These are phyloP conservation scores for Lyophyllum decastes DNA, from an alignment of 768 basidiomycete genomes.

Conservation along the genomic window DNA sequence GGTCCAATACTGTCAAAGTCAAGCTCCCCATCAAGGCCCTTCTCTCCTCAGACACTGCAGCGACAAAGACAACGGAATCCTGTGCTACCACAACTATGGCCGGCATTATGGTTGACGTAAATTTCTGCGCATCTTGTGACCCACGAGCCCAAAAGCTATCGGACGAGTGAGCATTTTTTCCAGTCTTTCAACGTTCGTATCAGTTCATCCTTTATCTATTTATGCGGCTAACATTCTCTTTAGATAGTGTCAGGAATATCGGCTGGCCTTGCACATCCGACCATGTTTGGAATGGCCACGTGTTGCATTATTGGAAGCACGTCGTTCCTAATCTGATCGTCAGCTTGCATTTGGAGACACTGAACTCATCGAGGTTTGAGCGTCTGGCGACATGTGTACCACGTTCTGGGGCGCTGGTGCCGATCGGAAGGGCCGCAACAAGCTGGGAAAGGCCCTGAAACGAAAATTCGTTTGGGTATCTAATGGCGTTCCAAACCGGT, in stretches of 20 bases:
- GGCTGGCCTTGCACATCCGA: conserved; percentile 69
- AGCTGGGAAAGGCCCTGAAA: conserved; percentile 71
- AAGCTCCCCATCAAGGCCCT: conserved; percentile 17
- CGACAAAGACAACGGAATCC: conserved; percentile 38
- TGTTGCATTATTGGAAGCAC: conserved; percentile 67
- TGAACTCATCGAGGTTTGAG: conserved; percentile 64
- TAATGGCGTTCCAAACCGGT: too few relatives aligned
- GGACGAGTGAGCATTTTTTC: conserved; percentile 78
- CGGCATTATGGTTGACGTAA: conserved; percentile 73
- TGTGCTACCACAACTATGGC: conserved; percentile 65
- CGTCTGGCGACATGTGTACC: conserved; percentile 3
- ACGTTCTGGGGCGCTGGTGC: conserved; percentile 77
- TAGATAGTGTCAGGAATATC: conserved; percentile 63
- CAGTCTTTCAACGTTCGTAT: conserved; percentile 68
- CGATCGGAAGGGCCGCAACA: conserved; percentile 67
- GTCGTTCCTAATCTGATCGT: conserved; percentile 61
- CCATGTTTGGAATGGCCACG: conserved; percentile 63
- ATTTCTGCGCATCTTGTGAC: conserved; percentile 67
- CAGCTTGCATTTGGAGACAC: conserved; percentile 65
- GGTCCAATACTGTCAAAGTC: neutral
- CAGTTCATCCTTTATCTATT: neutral
- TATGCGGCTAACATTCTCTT: conserved; percentile 6
- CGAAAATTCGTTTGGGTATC: too few relatives aligned
- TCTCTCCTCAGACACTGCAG: conserved; percentile 15
- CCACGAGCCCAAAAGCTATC: conserved; percentile 65